Evolutionary conservation across 495 filamentous ascomycete species (phyloP).

Genomic region (Bombardia bombarda): DNA sequence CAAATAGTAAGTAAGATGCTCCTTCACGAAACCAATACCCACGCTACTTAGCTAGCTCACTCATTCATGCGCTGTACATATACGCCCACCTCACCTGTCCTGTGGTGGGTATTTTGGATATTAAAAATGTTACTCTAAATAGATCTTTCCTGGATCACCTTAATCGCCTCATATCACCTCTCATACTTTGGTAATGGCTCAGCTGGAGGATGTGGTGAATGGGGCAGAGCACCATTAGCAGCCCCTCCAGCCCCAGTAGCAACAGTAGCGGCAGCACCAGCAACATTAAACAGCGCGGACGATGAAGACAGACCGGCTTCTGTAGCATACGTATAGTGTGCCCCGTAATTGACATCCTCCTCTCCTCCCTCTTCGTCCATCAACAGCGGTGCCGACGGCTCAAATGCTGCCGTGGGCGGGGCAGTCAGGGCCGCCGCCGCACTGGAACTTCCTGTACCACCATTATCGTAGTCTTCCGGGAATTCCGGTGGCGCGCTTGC

Average conservation of each 20-base stretch:
- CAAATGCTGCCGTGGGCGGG: conserved; percentile 13
- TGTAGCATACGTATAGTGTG: conserved; percentile 23
- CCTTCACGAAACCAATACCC: too few species aligned
- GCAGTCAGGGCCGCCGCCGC: conserved; percentile 11
- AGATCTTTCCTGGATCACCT: too few species aligned
- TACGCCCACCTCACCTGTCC: not conserved
- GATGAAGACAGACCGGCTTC: conserved; percentile 15
- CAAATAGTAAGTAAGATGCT: too few species aligned
- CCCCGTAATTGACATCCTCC: conserved; percentile 43
- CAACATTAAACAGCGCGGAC: not conserved
- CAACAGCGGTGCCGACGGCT: conserved; percentile 60
- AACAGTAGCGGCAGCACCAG: not conserved
- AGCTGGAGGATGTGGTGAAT: too few species aligned
- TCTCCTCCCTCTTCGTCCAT: conserved; percentile 59
- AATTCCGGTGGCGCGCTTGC: conserved; percentile 59
- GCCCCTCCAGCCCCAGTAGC: conserved; percentile 6
- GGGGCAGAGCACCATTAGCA: too few species aligned
- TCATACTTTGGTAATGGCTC: conserved; percentile 36
- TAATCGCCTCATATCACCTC: too few species aligned
- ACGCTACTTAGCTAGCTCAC: too few species aligned
- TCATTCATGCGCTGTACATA: too few species aligned
- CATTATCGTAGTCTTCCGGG: conserved; percentile 37
- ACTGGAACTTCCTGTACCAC: conserved; percentile 9
- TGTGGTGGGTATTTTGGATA: not conserved
- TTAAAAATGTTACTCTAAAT: not conserved